Base-by-base conservation (phyloP, 2,329 filamentous ascomycete genomes). In the Diplocarpon rosae region DNA sequence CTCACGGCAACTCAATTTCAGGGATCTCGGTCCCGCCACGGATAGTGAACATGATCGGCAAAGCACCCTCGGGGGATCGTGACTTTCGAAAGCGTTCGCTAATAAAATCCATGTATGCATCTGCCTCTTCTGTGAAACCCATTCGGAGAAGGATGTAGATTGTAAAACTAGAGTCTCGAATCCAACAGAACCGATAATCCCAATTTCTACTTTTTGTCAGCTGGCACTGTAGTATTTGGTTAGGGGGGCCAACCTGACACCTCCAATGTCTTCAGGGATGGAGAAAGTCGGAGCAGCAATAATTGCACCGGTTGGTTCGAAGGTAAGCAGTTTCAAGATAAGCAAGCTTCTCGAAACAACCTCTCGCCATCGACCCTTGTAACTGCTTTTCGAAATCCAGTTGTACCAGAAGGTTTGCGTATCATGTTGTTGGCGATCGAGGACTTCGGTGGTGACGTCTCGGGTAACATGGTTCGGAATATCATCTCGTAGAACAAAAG, bases 31-130 rank as follows among this genome's bases (percentile, higher is more conserved):
- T 86, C 36, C 78, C 78, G 37, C 84, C 84, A 17, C 76, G 72
- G 52, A 89, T 87, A 33, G 80, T 85, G 59, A 88, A 87, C 83
- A 89, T 88, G 58, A 89, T 85, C 11, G 84, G 84, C 30, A 89
- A 64, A 0, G 74, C 77, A 27, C 77, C 75, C 39, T 80, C 73
- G 1, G 71, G 59, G 7, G 67, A 67, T n/a, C 76, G 70, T 1
- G 78, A 78, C 48, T 76, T 70, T 28, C 75, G 67, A 48, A 88
- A 77, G 9, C 82, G 74, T 52, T 84, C 75, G 63, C 76, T 84
- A 52, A 89, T 86, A 59, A 87, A 89, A 43, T 73, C 71, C 72
- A 87, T 86, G 61, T 86, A 89, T 1, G 81, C 78, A 59, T 88
- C 80, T 3, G 83, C 83, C 62, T 89, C 84, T 15, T 79, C 73